Conservation (phyloP, 2,329 filamentous ascomycete genomes). For the Alternaria conjuncta region DNA sequence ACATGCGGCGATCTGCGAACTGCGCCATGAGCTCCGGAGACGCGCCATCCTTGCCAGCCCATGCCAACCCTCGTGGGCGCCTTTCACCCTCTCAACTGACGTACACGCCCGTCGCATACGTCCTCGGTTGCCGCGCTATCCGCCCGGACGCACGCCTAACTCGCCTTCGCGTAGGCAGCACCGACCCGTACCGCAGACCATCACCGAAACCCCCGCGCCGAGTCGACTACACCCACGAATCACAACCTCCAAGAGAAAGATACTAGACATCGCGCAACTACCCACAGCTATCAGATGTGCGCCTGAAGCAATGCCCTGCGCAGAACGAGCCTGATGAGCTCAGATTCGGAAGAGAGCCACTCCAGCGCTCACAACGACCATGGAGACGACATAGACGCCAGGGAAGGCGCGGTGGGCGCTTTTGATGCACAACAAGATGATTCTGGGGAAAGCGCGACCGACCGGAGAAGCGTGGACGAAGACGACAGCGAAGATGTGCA, state of each 20-base stretch:
- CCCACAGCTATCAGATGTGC: constrained; percentile 17
- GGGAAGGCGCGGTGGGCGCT: constrained; percentile 42
- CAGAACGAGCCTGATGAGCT: constrained; percentile 69
- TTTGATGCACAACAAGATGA: neutral
- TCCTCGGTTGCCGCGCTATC: neutral
- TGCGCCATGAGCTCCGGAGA: constrained; percentile 22
- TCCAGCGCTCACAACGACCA: constrained; percentile 62
- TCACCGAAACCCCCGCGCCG: constrained; percentile 17
- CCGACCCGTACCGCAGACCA: constrained; percentile 12
- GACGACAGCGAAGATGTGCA: constrained; percentile 34
- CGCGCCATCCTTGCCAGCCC: neutral
- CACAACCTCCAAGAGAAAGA: too few relatives aligned
- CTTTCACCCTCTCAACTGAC: neutral
- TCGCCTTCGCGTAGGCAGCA: constrained; percentile 7
- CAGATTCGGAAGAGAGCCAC: constrained; percentile 67
- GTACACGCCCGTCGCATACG: neutral
- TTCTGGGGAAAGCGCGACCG: constrained; percentile 8
- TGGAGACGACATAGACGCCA: constrained; percentile 39
- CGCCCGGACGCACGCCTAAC: neutral
- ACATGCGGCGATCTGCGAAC: constrained; percentile 17
- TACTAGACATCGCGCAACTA: neutral
- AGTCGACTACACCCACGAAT: neutral
- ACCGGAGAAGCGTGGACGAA: constrained; percentile 17
- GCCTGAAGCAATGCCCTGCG: constrained; percentile 60
- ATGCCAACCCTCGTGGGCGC: neutral